Conservation (phyloP, 2,329 filamentous ascomycete genomes). For the Epichloe scottii region DNA sequence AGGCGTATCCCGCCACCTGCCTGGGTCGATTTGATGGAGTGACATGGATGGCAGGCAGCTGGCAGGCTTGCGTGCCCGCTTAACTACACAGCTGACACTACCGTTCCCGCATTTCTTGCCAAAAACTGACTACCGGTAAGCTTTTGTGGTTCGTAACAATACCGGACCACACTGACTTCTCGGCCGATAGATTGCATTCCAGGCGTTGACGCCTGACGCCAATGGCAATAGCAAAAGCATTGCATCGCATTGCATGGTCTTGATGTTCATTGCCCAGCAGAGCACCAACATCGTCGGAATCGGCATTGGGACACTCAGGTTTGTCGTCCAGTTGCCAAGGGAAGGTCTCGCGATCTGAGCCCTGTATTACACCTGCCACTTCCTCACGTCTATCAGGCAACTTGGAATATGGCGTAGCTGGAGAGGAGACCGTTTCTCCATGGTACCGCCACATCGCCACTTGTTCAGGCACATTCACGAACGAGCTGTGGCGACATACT, state of each 20-base stretch:
- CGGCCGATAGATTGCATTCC: not conserved
- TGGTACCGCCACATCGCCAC: not conserved
- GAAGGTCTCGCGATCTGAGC: not conserved
- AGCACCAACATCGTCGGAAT: not conserved
- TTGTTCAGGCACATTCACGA: not conserved
- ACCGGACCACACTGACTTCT: not conserved
- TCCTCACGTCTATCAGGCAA: not conserved
- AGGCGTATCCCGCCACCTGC: no score
- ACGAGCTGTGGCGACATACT: not conserved
- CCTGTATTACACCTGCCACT: not conserved
- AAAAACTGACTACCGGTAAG: not conserved
- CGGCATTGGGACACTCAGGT: not conserved
- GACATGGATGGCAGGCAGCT: no score
- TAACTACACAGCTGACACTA: no score
- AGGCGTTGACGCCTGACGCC: not conserved
- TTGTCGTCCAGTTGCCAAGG: not conserved
- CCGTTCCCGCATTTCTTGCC: not conserved
- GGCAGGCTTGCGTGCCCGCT: no score
- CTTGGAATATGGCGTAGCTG: no score
- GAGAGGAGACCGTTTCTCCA: not conserved
- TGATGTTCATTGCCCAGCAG: not conserved
- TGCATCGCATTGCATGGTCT: not conserved
- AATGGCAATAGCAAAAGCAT: not conserved
- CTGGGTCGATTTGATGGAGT: no score
- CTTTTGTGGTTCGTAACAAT: not conserved